Evolutionary conservation across 1,284 basidiomycete species (phyloP).

Genomic region (Mycena citricolor): DNA sequence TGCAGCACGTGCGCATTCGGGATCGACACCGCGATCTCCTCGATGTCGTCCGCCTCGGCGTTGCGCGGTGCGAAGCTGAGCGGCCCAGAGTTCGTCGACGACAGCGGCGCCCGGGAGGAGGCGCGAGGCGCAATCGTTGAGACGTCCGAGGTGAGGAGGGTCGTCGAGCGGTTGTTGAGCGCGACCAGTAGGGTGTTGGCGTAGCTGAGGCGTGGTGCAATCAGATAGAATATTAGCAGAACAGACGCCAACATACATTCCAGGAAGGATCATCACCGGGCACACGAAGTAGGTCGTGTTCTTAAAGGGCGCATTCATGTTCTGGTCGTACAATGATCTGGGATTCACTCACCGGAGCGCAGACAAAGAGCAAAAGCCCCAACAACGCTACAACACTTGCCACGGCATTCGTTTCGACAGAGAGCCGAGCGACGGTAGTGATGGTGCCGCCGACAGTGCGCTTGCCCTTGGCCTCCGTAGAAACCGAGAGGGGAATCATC

Average conservation of each 20-base stretch:
- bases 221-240: neutral
- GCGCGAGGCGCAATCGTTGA: no score
- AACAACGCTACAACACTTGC: neutral
- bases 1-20: no score
- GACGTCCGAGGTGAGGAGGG: no score
- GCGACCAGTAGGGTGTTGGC: conserved; percentile 26
- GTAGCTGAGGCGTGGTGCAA: conserved; percentile 10
- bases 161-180: conserved; percentile 32
- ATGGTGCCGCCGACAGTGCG: neutral
- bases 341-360: conserved; percentile 10
- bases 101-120: no score
- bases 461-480: neutral
- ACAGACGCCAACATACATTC: conserved; percentile 2
- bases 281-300: conserved; percentile 10
- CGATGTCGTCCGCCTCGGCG: no score
- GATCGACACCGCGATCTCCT: no score
- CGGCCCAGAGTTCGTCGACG: no score
- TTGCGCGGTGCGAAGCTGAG: no score
- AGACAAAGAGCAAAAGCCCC: neutral
- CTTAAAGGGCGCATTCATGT: neutral
- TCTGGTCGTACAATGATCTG: no score
- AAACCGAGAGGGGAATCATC: conserved; percentile 13
- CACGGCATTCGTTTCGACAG: conserved; percentile 19
- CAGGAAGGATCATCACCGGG: conserved; percentile 8
- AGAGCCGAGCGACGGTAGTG: conserved; percentile 10